Evolutionary conservation across 2,329 filamentous ascomycete species (phyloP).

Genomic region (Eutypa lata): DNA sequence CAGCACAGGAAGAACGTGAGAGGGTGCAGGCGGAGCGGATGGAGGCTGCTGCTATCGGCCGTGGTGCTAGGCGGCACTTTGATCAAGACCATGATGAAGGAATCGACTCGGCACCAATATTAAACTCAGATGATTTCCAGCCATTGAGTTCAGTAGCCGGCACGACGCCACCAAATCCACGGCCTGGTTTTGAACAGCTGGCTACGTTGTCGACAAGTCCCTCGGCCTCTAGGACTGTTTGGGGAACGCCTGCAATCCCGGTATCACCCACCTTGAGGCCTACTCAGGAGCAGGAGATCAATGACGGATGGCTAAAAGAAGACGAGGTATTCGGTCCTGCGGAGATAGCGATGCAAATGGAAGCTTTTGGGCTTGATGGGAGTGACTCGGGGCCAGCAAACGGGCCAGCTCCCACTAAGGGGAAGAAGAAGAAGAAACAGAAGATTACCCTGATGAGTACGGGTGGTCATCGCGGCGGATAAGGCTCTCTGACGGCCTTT

Average conservation of each 20-base stretch:
- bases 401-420: constrained; percentile 28
- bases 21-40: constrained; percentile 76
- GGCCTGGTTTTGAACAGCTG: constrained; percentile 63
- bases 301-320: constrained; percentile 85
- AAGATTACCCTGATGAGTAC: constrained; percentile 73
- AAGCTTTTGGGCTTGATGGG: constrained; percentile 45
- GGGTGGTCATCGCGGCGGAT: constrained; percentile 41
- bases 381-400: constrained; percentile 15
- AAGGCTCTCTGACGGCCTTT: constrained; percentile 4
- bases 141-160: constrained; percentile 52
- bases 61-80: constrained; percentile 40
- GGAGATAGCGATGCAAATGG: constrained; percentile 59
- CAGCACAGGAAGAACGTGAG: constrained; percentile 81
- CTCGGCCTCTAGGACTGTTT: constrained; percentile 74
- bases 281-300: constrained; percentile 37
- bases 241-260: constrained; percentile 77
- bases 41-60: constrained; percentile 67
- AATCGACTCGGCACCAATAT: constrained; percentile 33
- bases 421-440: constrained; percentile 69
- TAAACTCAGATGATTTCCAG: constrained; percentile 62
- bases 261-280: constrained; percentile 53
- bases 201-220: constrained; percentile 81
- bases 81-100: constrained; percentile 38
- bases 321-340: constrained; percentile 67
- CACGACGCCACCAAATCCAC: constrained; percentile 53